Percentiles rank a stretch among this genome's conserved stretches.
phyloP scores from a whole-genome alignment of 805 yeast genomes.

The Candida qinlingensis region DNA sequence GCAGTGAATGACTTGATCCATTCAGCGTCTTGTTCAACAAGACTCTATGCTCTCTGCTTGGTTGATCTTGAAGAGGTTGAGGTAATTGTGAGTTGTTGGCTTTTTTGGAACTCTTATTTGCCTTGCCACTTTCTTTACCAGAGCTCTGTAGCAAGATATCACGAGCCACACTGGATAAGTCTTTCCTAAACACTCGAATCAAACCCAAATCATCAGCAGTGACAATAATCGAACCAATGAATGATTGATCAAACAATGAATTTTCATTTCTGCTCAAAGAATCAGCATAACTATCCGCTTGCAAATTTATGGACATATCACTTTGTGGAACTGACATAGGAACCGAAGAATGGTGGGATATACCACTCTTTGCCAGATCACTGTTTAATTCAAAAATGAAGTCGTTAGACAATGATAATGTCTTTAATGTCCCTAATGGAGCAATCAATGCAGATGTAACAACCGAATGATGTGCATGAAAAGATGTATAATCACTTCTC shows the following conservation, averaged over 20 bases:
- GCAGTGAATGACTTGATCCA: conserved; percentile 13
- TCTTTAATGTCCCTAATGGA: conserved; percentile 59
- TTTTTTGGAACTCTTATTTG: background rate
- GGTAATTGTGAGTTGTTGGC: background rate
- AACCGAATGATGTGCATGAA: conserved; percentile 70
- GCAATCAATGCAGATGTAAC: conserved; percentile 79
- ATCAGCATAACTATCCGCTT: too few species aligned
- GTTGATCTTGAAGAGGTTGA: background rate
- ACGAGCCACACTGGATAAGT: conserved; percentile 50
- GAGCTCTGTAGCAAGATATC: conserved; percentile 26
- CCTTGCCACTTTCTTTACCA: too few species aligned
- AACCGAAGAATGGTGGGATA: background rate
- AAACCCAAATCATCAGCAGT: conserved; percentile 72
- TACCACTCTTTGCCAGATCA: conserved; percentile 20
- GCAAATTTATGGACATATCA: too few species aligned
- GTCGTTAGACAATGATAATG: conserved; percentile 71
- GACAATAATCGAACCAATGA: conserved; percentile 50
- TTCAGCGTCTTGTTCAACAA: conserved; percentile 14
- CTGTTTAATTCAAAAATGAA: conserved; percentile 60
- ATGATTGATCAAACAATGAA: conserved; percentile 24
- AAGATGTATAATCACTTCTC: conserved; percentile 58
- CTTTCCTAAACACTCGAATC: conserved; percentile 77
- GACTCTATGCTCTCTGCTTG: background rate
- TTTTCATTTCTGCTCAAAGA: too few species aligned
- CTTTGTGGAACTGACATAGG: too few species aligned